Conservation (phyloP, 805 yeast species). For the Ogataea pignaliae region DNA sequence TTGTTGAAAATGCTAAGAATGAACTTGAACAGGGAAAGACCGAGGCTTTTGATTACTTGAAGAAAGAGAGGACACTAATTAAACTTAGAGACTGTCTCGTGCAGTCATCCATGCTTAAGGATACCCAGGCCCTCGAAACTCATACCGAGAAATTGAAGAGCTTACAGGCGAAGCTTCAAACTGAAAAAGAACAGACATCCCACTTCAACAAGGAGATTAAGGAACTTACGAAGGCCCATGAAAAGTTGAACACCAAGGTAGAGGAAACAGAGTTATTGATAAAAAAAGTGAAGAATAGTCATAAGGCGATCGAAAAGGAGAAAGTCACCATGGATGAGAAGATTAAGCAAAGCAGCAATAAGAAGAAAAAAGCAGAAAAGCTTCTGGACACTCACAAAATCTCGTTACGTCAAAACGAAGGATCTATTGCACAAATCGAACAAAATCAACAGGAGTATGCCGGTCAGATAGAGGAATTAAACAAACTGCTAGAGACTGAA, state of each 20-base stretch:
- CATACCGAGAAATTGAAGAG: conserved; percentile 36
- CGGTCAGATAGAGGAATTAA: conserved; percentile 42
- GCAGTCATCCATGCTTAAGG: conserved; percentile 46
- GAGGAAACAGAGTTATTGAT: conserved; percentile 24
- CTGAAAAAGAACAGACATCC: conserved; percentile 39
- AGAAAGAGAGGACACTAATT: conserved; percentile 56
- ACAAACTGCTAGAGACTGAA: conserved; percentile 45
- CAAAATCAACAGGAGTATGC: conserved; percentile 41
- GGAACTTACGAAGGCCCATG: conserved; percentile 28
- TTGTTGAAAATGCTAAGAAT: conserved; percentile 73
- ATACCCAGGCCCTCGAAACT: conserved; percentile 35
- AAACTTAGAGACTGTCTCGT: conserved; percentile 49
- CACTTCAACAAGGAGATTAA: conserved; percentile 36
- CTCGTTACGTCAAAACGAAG: conserved; percentile 39
- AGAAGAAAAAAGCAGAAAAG: conserved; percentile 56
- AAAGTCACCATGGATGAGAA: conserved; percentile 74
- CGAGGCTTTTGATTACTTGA: conserved; percentile 63
- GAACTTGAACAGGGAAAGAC: conserved; percentile 57
- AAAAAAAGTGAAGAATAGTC: conserved; percentile 30
- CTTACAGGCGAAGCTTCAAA: conserved; percentile 35
- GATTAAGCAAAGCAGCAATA: conserved; percentile 56
- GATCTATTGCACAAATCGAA: conserved; percentile 41
- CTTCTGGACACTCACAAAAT: conserved; percentile 44
- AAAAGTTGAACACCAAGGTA: conserved; percentile 16
- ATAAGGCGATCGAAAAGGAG: conserved; percentile 47